Evolutionary conservation across 345 rosid genomes (phyloP).

Genomic region (Hypericum androsaemum): DNA sequence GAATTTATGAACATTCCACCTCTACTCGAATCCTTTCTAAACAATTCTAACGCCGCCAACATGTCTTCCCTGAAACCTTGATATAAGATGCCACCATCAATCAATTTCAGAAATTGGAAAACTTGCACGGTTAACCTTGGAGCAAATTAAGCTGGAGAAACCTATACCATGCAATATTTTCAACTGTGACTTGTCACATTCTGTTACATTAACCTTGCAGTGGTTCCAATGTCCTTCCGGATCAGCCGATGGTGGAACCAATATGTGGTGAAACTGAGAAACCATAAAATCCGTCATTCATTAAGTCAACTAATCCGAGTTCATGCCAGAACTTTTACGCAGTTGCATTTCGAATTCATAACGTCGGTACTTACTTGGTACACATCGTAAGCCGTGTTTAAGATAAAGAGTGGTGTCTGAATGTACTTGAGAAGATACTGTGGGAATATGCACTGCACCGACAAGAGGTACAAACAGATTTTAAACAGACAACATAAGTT

Average conservation of each 20-base stretch:
- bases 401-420: conserved; percentile 58
- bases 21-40: conserved; percentile 28
- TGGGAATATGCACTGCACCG: conserved; percentile 79
- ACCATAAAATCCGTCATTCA: too few relatives aligned
- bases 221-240: conserved; percentile 51
- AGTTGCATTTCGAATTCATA: too few relatives aligned
- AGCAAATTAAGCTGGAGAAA: neutral
- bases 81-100: neutral
- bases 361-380: conserved; percentile 45
- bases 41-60: conserved; percentile 43
- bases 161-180: conserved; percentile 44
- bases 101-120: too few relatives aligned
- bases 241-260: conserved; percentile 86
- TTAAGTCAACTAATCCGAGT: too few relatives aligned
- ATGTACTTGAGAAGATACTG: conserved; percentile 59
- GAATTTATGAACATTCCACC: conserved; percentile 88
- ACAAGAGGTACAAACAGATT: too few relatives aligned
- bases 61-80: conserved; percentile 72
- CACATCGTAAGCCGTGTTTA: conserved; percentile 90
- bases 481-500: conserved; percentile 1
- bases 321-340: too few relatives aligned
- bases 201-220: conserved; percentile 54
- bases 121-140: neutral
- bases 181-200: conserved; percentile 49
- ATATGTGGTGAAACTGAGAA: conserved; percentile 59